Evolutionary conservation across 129 eudicot genomes (phyloP).

Genomic region (Helichrysum umbraculigerum): DNA sequence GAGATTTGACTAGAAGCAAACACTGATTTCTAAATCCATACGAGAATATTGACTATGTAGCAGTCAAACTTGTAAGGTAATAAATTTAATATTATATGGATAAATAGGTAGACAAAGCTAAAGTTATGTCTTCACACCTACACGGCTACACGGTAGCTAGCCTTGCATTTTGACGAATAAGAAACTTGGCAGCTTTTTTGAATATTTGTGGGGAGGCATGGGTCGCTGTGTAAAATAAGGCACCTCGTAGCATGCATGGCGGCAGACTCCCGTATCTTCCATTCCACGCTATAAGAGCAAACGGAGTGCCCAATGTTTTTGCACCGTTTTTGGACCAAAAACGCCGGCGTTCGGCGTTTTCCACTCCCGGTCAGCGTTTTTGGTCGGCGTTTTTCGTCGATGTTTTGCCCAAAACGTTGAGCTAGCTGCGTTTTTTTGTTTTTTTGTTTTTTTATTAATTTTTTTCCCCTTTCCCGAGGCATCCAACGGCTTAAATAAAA

Average conservation of each 20-base stretch:
- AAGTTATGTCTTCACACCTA: slow-evolving; percentile 23
- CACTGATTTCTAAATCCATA: neutral
- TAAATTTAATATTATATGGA: neutral
- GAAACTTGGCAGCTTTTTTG: slow-evolving; percentile 30
- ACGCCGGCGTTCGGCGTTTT: no score
- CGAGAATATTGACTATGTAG: slow-evolving; percentile 22
- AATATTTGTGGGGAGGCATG: slow-evolving; percentile 22
- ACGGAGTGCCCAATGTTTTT: no score
- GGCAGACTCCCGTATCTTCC: slow-evolving; percentile 43
- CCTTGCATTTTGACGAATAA: slow-evolving; percentile 8
- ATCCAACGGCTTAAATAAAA: no score
- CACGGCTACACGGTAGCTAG: slow-evolving; percentile 19
- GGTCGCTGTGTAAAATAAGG: slow-evolving; percentile 15
- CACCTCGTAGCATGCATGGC: slow-evolving; percentile 39
- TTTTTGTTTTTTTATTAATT: no score
- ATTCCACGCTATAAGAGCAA: slow-evolving; percentile 42
- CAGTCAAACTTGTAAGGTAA: slow-evolving; percentile 29
- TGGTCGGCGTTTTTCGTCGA: no score
- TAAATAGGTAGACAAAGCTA: slow-evolving; percentile 23
- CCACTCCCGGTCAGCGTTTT: no score
- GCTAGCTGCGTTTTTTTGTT: no score
- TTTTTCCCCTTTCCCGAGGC: no score
- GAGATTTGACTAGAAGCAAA: neutral
- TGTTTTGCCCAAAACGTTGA: no score
- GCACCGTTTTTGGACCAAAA: no score